A percentile compares a stretch with the other conserved stretches of the same genome.
phyloP scores from a whole-genome alignment of 208 protist species.

The Acanthamoeba castellanii region DNA sequence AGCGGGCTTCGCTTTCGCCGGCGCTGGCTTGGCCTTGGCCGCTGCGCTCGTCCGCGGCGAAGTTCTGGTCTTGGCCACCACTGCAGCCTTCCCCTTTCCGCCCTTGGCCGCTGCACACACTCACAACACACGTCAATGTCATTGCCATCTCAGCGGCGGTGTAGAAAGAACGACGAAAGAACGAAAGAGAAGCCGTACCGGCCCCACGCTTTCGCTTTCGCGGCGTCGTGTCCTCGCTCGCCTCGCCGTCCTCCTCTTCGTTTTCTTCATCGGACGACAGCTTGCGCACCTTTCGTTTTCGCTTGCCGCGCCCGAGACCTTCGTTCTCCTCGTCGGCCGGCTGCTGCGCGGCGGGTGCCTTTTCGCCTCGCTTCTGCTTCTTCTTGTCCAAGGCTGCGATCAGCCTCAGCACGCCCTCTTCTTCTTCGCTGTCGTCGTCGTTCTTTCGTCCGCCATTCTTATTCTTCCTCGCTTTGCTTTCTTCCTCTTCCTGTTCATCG shows the following conservation, averaged over 20 bases:
- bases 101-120: too few relatives aligned
- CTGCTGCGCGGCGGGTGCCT: not conserved
- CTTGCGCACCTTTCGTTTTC: not conserved
- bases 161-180: too few relatives aligned
- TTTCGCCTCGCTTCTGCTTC: not conserved
- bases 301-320: not conserved
- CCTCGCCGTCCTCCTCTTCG: not conserved
- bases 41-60: too few relatives aligned
- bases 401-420: constrained; percentile 10
- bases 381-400: not conserved
- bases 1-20: not conserved
- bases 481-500: not conserved
- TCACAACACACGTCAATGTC: too few relatives aligned
- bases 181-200: too few relatives aligned
- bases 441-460: not conserved
- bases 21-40: not conserved
- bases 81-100: too few relatives aligned
- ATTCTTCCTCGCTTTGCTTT: not conserved
- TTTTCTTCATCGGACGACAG: not conserved
- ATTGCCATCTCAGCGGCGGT: too few relatives aligned
- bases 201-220: not conserved
- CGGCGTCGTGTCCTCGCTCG: not conserved
- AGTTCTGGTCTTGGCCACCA: too few relatives aligned
- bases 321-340: not conserved
- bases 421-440: not conserved